Conservation (phyloP, 257 asterid species). For the Scutellaria minor region DNA sequence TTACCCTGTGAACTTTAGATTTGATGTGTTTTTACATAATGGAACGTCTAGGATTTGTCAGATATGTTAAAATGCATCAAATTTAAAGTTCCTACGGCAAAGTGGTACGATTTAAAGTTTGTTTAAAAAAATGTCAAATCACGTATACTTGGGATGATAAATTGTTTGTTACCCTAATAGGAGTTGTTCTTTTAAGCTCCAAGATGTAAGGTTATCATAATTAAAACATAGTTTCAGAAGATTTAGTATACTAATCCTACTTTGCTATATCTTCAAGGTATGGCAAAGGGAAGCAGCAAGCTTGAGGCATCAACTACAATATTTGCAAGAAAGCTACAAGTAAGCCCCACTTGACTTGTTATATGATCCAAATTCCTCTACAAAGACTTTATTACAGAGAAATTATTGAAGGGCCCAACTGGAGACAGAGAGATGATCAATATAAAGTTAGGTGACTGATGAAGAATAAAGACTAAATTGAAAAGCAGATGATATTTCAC, state of each 20-base stretch:
- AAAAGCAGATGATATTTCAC: conserved; percentile 5
- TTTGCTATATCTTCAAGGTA: conserved; percentile 36
- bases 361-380: conserved; percentile 16
- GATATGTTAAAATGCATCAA: no score
- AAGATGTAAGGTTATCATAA: no score
- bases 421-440: conserved; percentile 2
- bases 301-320: conserved; percentile 55
- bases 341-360: conserved; percentile 29
- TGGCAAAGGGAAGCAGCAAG: conserved; percentile 59
- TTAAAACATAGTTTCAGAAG: neutral
- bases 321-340: conserved; percentile 56
- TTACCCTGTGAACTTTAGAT: no score
- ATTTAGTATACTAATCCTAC: conserved; percentile 16
- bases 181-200: no score
- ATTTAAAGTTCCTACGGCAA: no score
- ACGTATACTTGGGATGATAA: no score
- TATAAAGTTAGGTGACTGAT: neutral
- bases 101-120: no score
- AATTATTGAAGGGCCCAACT: neutral
- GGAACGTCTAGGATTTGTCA: no score
- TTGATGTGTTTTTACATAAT: no score
- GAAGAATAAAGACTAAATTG: neutral
- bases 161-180: no score
- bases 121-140: no score
- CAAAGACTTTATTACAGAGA: neutral